Evolutionary conservation across 257 asterid species (phyloP), one percentile per base, ranked within the genome.

Genomic region (Leptodermis oblonga): DNA sequence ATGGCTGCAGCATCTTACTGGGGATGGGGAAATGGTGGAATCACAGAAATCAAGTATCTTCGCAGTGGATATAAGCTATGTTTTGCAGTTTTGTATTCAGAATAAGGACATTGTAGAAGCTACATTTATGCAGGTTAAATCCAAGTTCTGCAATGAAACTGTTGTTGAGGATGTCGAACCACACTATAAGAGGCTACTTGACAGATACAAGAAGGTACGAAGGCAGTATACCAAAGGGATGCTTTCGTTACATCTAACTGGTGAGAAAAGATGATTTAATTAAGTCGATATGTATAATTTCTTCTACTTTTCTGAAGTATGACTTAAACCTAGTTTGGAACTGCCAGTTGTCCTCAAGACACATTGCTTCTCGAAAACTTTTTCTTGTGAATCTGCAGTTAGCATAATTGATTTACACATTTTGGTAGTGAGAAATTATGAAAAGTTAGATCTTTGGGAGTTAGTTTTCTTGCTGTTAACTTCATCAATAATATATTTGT

Each of bases 171-270:
- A 82, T 70, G 87, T 73, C 1, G 80, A 83, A 59, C 70, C 36
- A 25, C 28, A 37, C 63, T 86, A 87, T 74, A 66, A 54, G 70
- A 55, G 43, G 77, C 78, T 91, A 76, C 87, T 89, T 61, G 90
- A 85, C 46, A 83, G 76, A 84, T 89, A 86, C 80, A 81, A 83
- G 74, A 81, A 76, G 74, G 93, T 78, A 71, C 78, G 96, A 62
- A 82, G 78, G 76, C 96, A 82, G 46, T 91, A 86, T 68, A 36
- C 76, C 7, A 78, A 80, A 31, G 90, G 92, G 74, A 89, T 91
- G 95, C 91, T 89, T 64, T 80, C 97, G 4, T 65, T 82, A 45
- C 82, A 79, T 69, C 59, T 76, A 41, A 72, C 68, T 64, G 75
- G 33, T 7, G 45, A 70, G 34, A 39, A 54, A 53, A 12, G 37